Conservation (phyloP, 176 grass and related monocot species). For the Metroxylon sagu region DNA sequence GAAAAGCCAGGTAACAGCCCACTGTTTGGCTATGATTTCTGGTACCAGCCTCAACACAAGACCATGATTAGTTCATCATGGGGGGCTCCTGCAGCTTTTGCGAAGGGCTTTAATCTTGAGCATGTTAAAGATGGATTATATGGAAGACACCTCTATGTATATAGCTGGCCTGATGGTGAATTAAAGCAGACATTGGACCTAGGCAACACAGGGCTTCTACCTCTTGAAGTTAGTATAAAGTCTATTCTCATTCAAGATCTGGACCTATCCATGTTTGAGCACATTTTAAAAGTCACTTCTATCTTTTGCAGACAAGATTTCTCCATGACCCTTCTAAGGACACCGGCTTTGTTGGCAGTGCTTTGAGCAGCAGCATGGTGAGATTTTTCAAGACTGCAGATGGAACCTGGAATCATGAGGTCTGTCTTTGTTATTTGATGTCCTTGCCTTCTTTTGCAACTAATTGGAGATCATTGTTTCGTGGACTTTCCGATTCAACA, state of each 20-base stretch:
- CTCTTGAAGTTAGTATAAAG: slow-evolving; percentile 49
- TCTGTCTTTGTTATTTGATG: slow-evolving; percentile 16
- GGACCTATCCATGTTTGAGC: background rate
- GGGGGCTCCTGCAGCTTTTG: slow-evolving; percentile 70
- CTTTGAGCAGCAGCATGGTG: slow-evolving; percentile 86
- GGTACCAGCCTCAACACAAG: slow-evolving; percentile 90
- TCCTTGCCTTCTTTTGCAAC: background rate
- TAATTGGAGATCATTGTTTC: background rate
- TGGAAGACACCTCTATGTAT: slow-evolving; percentile 78
- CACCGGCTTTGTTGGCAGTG: slow-evolving; percentile 79
- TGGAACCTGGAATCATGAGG: slow-evolving; percentile 89
- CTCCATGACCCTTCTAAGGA: slow-evolving; percentile 94
- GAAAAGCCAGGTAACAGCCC: slow-evolving; percentile 82
- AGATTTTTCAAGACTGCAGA: slow-evolving; percentile 76
- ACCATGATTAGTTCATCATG: slow-evolving; percentile 96
- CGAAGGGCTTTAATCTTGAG: slow-evolving; percentile 66
- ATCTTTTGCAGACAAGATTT: slow-evolving; percentile 66
- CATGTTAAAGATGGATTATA: slow-evolving; percentile 89
- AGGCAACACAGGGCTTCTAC: slow-evolving; percentile 58
- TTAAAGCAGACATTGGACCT: slow-evolving; percentile 78
- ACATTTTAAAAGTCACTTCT: background rate
- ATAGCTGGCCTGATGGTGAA: slow-evolving; percentile 87
- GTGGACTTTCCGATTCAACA: no score
- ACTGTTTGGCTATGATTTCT: slow-evolving; percentile 87
- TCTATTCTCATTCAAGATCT: no score